A percentile compares a stretch with the other conserved stretches of the same genome.
phyloP scores from a whole-genome alignment of 257 asterid genomes.

The Solanum pinnatisectum region DNA sequence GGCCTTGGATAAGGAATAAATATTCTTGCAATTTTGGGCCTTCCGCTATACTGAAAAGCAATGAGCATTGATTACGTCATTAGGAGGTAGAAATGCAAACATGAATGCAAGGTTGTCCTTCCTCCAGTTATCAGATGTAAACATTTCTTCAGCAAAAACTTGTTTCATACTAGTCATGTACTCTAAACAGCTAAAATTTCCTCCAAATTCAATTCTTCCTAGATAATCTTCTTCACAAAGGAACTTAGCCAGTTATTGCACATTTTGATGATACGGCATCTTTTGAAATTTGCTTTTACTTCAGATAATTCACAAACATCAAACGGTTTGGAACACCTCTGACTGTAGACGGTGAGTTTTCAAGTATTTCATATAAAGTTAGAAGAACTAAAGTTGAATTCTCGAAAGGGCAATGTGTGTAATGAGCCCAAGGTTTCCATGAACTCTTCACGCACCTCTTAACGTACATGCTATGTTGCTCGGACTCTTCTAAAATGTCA shows the following conservation, averaged over 20 bases:
- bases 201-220: not conserved
- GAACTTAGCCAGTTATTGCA: not conserved
- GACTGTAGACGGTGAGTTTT: not conserved
- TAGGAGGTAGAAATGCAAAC: not conserved
- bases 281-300: not conserved
- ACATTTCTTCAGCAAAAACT: not conserved
- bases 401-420: not conserved
- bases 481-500: no score
- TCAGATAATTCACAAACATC: not conserved
- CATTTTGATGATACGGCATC: not conserved
- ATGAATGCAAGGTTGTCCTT: not conserved
- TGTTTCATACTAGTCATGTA: not conserved
- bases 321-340: not conserved
- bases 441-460: not conserved
- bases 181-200: not conserved
- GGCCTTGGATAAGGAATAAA: not conserved
- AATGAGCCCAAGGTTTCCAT: not conserved
- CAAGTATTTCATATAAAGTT: not conserved
- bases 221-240: not conserved
- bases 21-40: not conserved
- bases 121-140: not conserved
- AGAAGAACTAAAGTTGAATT: not conserved
- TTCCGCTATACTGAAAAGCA: not conserved
- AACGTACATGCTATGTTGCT: not conserved
- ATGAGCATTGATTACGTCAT: not conserved